Base-by-base conservation (phyloP, 1,284 basidiomycete species). In the Neolentinus lepideus region DNA sequence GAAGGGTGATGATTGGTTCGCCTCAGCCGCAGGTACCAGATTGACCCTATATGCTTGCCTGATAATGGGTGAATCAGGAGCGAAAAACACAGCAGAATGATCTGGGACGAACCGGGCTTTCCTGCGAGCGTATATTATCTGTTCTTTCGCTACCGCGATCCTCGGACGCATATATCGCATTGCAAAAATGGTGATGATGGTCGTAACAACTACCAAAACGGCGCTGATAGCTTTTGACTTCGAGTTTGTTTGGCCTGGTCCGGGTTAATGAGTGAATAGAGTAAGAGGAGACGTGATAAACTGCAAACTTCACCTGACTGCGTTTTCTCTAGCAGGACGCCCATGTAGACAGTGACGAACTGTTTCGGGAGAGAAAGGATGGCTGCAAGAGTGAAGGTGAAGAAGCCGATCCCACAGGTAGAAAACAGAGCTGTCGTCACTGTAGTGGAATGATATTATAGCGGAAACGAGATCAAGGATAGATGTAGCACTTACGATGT, bases 341-440 rank as follows among this genome's bases (percentile, higher is more conserved):
- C 84, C 22, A 83, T 73, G 61, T 83, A 85, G 25, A 85, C 81
- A 2, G 77, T 76, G 27, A 79, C 73, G 53, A 84, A 73, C 62
- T 81, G 74, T 62, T 88, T 88, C 0, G 87, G 87, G 48, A 85
- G 65, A 11, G 83, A 83, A 22, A 87, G 64, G 45, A 85, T 58
- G 0, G 83, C 81, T 10, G 85, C 84, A 2, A 81, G 52, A 24
- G 75, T 67, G 64, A 85, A 87, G 43, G 80, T 68, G 63, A 76
- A 74, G 55, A 88, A 74, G 56, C 72, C 71, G 79, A 86, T 84
- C n/a, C 84, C 84, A 57, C 82, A 84, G 0, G 84, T 81, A 1
- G 85, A 75, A 62, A 88, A 88, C 2, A 87, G 77, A 24, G 81
- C 82, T 0, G 85, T 84, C 1, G 78, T 77, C 57, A 79, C 77